Evolutionary conservation across 1,284 basidiomycete genomes (phyloP).

Genomic region (Lentinus polychrous): DNA sequence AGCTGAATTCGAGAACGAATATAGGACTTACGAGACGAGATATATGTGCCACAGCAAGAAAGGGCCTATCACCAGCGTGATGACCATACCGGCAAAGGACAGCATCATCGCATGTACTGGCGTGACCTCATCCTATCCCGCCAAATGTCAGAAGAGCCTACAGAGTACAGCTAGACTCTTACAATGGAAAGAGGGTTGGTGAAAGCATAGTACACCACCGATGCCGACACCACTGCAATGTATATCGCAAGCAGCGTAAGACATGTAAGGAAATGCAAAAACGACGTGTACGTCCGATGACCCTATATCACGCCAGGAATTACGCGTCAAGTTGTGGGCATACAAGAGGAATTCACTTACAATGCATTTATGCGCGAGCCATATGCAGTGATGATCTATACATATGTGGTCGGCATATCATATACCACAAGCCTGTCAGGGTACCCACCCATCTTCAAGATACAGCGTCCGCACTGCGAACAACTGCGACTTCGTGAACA

Average conservation of each 20-base stretch:
- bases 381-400: constrained; percentile 85
- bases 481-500: constrained; percentile 31
- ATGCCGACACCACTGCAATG: constrained; percentile 46
- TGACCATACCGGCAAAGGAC: constrained; percentile 52
- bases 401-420: constrained; percentile 10
- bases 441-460: constrained; percentile 76
- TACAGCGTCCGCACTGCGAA: constrained; percentile 68
- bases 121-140: constrained; percentile 48
- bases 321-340: constrained; percentile 1
- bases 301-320: constrained; percentile 40
- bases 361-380: constrained; percentile 77
- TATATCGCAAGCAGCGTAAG: constrained; percentile 62
- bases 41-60: constrained; percentile 78
- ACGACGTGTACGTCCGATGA: constrained; percentile 80
- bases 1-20: not conserved
- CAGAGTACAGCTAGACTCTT: constrained; percentile 23
- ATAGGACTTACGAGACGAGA: constrained; percentile 60
- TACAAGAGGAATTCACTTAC: constrained; percentile 34
- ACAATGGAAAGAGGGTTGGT: constrained; percentile 53
- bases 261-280: constrained; percentile 75
- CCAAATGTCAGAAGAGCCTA: not conserved
- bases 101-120: constrained; percentile 71
- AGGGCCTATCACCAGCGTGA: constrained; percentile 67
- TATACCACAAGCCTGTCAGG: not conserved
- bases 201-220: constrained; percentile 64